phyloP scores from a whole-genome alignment of 495 filamentous ascomycete genomes.

The Neurospora sp. region DNA sequence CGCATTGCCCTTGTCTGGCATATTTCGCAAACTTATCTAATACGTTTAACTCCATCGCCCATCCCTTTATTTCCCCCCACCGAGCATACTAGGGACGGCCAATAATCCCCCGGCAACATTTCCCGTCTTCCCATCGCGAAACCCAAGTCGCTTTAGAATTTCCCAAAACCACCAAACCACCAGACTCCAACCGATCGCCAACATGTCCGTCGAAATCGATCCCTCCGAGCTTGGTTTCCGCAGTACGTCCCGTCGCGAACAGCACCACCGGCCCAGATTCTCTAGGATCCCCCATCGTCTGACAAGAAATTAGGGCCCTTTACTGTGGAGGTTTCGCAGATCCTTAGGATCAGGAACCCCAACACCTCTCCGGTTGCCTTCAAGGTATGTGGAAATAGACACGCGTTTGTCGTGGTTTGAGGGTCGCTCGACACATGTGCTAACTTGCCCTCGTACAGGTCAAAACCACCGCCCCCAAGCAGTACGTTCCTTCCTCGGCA shows the following conservation, averaged over 20 bases:
- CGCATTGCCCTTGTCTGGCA: neutral
- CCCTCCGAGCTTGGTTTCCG: constrained; percentile 87
- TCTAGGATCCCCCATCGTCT: constrained; percentile 5
- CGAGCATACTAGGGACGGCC: neutral
- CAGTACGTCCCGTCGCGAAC: constrained; percentile 46
- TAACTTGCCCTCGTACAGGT: constrained; percentile 45
- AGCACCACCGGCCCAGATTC: neutral
- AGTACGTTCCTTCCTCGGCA: constrained; percentile 50
- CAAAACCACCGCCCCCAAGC: constrained; percentile 97
- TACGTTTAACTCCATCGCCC: neutral
- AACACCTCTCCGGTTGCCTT: constrained; percentile 77
- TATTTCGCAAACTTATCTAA: neutral
- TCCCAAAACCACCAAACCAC: neutral
- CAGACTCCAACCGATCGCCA: constrained; percentile 13
- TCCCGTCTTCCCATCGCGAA: neutral
- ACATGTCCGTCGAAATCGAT: constrained; percentile 90
- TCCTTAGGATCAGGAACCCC: constrained; percentile 69
- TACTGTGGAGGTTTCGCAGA: constrained; percentile 78
- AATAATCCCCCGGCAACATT: neutral
- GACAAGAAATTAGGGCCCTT: constrained; percentile 63
- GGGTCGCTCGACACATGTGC: neutral
- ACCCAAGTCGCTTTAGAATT: neutral
- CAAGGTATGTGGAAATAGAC: constrained; percentile 54
- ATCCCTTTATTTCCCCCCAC: neutral
- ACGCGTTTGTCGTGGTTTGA: neutral